Percentiles rank a stretch among this genome's conserved stretches.
These are phyloP conservation scores for Xylaria sp. DNA, from an alignment of 2,329 filamentous ascomycete species.

Conservation along the genomic window DNA sequence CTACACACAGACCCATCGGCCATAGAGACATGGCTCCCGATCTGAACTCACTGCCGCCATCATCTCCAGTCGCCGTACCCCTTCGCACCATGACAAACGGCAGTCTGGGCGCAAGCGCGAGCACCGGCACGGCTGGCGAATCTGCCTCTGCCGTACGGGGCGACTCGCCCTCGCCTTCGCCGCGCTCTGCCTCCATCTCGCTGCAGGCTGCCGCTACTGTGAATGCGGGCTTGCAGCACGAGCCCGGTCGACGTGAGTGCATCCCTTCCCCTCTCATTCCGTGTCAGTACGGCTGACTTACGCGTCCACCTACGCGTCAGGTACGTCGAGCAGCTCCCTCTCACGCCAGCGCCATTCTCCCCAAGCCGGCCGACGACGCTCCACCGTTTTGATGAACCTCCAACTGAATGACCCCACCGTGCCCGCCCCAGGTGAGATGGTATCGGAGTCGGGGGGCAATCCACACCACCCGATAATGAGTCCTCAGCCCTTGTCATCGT, in stretches of 20 bases:
- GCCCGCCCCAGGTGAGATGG: slow-evolving; percentile 75
- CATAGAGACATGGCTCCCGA: slow-evolving; percentile 61
- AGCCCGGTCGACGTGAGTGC: slow-evolving; percentile 65
- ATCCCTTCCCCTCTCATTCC: not conserved
- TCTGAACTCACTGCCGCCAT: slow-evolving; percentile 67
- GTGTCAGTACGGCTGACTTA: slow-evolving; percentile 17
- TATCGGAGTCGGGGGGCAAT: slow-evolving; percentile 56
- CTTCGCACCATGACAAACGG: slow-evolving; percentile 52
- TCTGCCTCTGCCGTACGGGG: slow-evolving; percentile 36
- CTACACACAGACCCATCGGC: not conserved
- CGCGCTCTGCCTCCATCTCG: slow-evolving; percentile 73
- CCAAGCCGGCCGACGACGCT: slow-evolving; percentile 68
- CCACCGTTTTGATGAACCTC: slow-evolving; percentile 76
- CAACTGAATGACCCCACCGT: slow-evolving; percentile 76
- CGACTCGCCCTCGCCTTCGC: slow-evolving; percentile 68
- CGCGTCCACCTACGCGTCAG: slow-evolving; percentile 45
- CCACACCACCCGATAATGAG: slow-evolving; percentile 51
- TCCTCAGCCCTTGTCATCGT: slow-evolving; percentile 60
- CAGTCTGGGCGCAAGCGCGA: slow-evolving; percentile 39
- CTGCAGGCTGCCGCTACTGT: slow-evolving; percentile 80
- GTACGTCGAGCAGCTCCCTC: slow-evolving; percentile 64
- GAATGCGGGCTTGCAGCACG: slow-evolving; percentile 78
- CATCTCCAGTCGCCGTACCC: slow-evolving; percentile 50
- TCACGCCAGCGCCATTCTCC: slow-evolving; percentile 58
- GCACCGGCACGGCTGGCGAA: slow-evolving; percentile 44